Base-by-base conservation (phyloP, 1,284 basidiomycete genomes). In the Ustilago trichophora region DNA sequence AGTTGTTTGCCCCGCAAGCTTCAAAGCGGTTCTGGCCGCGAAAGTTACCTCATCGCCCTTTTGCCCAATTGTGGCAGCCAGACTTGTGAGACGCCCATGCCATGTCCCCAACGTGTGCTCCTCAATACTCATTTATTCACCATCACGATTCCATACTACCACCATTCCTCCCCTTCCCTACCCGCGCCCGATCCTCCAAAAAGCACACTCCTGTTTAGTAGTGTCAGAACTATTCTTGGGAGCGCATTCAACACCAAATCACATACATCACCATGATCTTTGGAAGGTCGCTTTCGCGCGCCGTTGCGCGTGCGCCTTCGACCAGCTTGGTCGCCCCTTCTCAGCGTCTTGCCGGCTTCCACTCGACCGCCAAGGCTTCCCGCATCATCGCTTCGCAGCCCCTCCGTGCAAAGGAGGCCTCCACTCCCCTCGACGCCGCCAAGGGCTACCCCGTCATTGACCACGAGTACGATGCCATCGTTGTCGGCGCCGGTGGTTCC, bases 401-500 rank as follows among this genome's bases (percentile, higher is more conserved):
- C 24, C 85, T 90, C 65, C 90, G 88, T 80, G 92, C 92, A 24
- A 87, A 92, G 83, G 89, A 92, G 83, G 90, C 89, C 78, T 86
- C 89, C 13, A 50, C 52, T 4, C 69, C 72, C 0, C 67, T 73
- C 42, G 77, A 78, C 52, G 73, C 77, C 34, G 66, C 70, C 35
- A 74, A 74, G 49, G 85, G 91, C 89, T 98, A 98, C 83, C 92
- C 94, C 32, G 86, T 99, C 72, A 94, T 98, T 80, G 95, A 99
- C 83, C 95, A 98, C 83, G 85, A 87, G 81, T 72, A 78, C 70
- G 78, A 80, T 60, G 78, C 78, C 43, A 72, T 79, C 53, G 77
- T 80, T 21, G 76, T 80, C 36, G 77, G 96, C 83, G 96, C 96
- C 48, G 96, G 96, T 80, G 96, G 96, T 83, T 93, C 96, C 54